phyloP scores from a whole-genome alignment of 257 asterid genomes.

The Ballota nigra region DNA sequence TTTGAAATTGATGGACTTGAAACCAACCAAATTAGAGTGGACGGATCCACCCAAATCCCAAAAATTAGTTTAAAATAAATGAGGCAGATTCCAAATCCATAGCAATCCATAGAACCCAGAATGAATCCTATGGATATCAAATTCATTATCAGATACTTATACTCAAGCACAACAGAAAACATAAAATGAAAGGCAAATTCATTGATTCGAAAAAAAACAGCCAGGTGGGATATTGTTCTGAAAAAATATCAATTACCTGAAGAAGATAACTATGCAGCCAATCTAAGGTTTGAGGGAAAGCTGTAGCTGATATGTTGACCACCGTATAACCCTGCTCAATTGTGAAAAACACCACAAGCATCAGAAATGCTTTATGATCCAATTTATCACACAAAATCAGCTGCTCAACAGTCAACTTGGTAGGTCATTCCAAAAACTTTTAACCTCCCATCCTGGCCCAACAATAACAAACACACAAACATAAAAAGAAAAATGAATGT shows the following conservation, averaged over 20 bases:
- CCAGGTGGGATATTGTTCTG: not conserved
- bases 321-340: constrained; percentile 72
- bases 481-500: not conserved
- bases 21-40: not conserved
- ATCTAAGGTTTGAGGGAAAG: constrained; percentile 95
- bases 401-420: not conserved
- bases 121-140: not conserved
- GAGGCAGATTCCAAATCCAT: not conserved
- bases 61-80: not conserved
- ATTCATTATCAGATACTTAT: not conserved
- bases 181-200: not conserved
- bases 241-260: constrained; percentile 55
- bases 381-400: constrained; percentile 6
- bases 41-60: not conserved
- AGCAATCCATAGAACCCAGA: not conserved
- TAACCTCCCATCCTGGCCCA: no score
- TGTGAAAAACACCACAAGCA: constrained; percentile 16
- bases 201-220: not conserved
- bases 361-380: constrained; percentile 6
- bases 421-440: constrained; percentile 5
- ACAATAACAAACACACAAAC: not conserved
- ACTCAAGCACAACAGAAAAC: not conserved
- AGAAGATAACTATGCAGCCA: constrained; percentile 96
- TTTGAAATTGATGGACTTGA: not conserved
- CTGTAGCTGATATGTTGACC: constrained; percentile 87